Conservation (phyloP, 2,329 filamentous ascomycete species). For the Penicillium sp. region DNA sequence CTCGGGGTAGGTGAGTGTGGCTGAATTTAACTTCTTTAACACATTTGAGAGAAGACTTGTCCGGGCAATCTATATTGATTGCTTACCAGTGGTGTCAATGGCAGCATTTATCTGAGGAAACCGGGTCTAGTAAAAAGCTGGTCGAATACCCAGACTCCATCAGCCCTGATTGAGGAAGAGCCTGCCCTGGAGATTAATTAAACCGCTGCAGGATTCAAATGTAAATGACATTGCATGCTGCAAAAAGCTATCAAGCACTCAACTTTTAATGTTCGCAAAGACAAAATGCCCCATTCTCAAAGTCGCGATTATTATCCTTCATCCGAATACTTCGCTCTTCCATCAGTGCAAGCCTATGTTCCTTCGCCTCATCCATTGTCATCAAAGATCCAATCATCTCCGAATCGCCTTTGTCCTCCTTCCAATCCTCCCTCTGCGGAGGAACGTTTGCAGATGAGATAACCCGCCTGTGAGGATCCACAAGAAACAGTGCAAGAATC, state of each 20-base stretch:
- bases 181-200: background rate
- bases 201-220: background rate
- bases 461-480: conserved; percentile 25
- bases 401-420: conserved; percentile 20
- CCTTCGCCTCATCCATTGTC: conserved; percentile 39
- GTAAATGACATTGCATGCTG: no score
- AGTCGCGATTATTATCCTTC: background rate
- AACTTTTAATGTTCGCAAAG: conserved; percentile 3
- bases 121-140: no score
- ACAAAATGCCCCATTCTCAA: background rate
- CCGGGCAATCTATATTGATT: no score
- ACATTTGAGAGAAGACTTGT: no score
- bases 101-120: no score
- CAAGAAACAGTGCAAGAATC: conserved; percentile 27
- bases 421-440: conserved; percentile 43
- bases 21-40: background rate
- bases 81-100: no score
- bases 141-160: no score
- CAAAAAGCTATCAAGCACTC: no score
- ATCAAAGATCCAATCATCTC: conserved; percentile 27
- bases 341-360: conserved; percentile 42
- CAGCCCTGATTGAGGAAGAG: no score
- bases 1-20: background rate
- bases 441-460: conserved; percentile 29
- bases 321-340: conserved; percentile 25